phyloP scores from a whole-genome alignment of 2,329 filamentous ascomycete genomes.

The Biscogniauxia sp. region DNA sequence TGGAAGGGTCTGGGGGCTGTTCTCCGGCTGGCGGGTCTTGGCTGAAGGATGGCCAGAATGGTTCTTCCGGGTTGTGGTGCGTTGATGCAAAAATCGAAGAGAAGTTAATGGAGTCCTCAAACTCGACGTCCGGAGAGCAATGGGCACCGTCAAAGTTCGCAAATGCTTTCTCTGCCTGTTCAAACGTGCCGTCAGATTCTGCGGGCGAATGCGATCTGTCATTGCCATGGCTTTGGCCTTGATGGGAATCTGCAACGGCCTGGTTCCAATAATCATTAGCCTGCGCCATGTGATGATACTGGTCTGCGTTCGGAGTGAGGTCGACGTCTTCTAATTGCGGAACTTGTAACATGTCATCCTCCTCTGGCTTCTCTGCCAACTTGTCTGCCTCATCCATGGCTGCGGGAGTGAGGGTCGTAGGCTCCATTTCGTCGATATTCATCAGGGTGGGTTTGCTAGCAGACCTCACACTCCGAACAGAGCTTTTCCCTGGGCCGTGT shows the following conservation, averaged over 20 bases:
- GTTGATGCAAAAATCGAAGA: slow-evolving; percentile 22
- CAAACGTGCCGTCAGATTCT: slow-evolving; percentile 59
- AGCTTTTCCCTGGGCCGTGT: slow-evolving; percentile 54
- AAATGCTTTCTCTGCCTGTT: slow-evolving; percentile 67
- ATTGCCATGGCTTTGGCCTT: slow-evolving; percentile 20
- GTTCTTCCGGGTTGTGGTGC: slow-evolving; percentile 11
- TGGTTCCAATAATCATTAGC: slow-evolving; percentile 32
- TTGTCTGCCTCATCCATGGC: slow-evolving; percentile 55
- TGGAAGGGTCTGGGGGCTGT: slow-evolving; percentile 18
- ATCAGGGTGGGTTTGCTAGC: slow-evolving; percentile 48
- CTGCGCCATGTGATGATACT: slow-evolving; percentile 19
- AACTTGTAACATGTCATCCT: slow-evolving; percentile 34
- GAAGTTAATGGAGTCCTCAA: slow-evolving; percentile 26
- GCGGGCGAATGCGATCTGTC: slow-evolving; percentile 48
- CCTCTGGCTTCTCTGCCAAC: slow-evolving; percentile 33
- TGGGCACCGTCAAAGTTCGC: slow-evolving; percentile 81
- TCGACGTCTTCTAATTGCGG: slow-evolving; percentile 26
- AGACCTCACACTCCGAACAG: slow-evolving; percentile 49
- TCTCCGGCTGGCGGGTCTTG: slow-evolving; percentile 16
- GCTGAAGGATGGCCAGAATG: slow-evolving; percentile 24
- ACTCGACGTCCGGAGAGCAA: slow-evolving; percentile 55
- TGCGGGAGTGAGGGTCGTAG: slow-evolving; percentile 47
- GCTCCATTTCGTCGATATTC: slow-evolving; percentile 57
- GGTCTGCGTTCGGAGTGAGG: slow-evolving; percentile 27
- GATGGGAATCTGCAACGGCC: slow-evolving; percentile 20